Conservation (phyloP, 305 asterid species). For the Fraxinus angustifolia region DNA sequence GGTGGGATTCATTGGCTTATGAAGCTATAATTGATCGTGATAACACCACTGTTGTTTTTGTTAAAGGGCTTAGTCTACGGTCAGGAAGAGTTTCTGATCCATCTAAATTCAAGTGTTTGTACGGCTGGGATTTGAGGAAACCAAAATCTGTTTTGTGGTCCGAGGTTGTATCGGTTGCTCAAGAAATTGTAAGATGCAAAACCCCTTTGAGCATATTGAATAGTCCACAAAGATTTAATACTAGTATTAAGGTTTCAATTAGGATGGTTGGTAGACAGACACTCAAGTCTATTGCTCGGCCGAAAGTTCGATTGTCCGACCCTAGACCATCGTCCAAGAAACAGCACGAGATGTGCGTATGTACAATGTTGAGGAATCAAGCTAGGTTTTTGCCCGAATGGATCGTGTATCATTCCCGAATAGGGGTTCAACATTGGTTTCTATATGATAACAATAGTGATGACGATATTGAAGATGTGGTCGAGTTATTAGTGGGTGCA, state of each 20-base stretch:
- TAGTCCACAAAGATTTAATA: constrained; percentile 6
- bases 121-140: constrained; percentile 41
- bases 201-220: constrained; percentile 51
- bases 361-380: constrained; percentile 74
- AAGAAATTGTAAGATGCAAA: constrained; percentile 58
- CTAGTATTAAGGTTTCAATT: constrained; percentile 46
- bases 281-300: constrained; percentile 30
- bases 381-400: constrained; percentile 58
- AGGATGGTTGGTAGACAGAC: constrained; percentile 24
- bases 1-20: constrained; percentile 61
- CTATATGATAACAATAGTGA: constrained; percentile 64
- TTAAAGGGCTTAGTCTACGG: constrained; percentile 64
- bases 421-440: constrained; percentile 67
- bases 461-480: constrained; percentile 35
- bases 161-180: constrained; percentile 52
- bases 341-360: constrained; percentile 51
- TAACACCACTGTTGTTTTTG: constrained; percentile 58
- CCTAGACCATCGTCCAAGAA: not conserved
- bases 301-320: not conserved
- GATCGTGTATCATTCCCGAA: constrained; percentile 47
- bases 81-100: constrained; percentile 44
- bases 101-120: constrained; percentile 53
- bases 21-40: constrained; percentile 63
- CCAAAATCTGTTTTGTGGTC: constrained; percentile 29
- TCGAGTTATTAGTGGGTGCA: constrained; percentile 20